phyloP scores from a whole-genome alignment of 495 filamentous ascomycete species.

The Annulohypoxylon stygium region DNA sequence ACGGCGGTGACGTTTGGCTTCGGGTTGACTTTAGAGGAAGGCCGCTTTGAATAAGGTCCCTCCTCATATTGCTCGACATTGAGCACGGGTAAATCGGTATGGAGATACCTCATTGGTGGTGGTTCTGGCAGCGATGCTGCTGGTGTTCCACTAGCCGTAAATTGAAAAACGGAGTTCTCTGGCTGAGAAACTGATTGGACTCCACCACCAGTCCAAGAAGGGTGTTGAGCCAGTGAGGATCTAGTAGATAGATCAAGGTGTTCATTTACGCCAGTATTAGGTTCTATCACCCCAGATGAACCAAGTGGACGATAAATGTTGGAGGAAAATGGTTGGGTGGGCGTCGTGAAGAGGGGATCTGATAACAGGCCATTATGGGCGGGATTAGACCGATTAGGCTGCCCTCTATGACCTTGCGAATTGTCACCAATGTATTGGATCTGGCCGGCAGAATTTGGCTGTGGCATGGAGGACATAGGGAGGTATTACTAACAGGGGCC shows the following conservation, averaged over 20 bases:
- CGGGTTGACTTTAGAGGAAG: conserved; percentile 37
- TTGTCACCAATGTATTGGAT: conserved; percentile 19
- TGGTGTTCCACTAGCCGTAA: conserved; percentile 14
- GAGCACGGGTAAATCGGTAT: conserved; percentile 60
- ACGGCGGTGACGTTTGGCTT: conserved; percentile 17
- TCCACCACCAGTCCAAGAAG: conserved; percentile 26
- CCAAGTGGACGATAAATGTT: conserved; percentile 13
- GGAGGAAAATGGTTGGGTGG: conserved; percentile 23
- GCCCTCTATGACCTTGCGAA: conserved; percentile 16
- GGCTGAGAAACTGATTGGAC: conserved; percentile 24
- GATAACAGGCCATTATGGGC: conserved; percentile 24
- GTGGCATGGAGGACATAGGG: conserved; percentile 35
- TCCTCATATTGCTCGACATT: conserved; percentile 64
- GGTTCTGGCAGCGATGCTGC: conserved; percentile 24
- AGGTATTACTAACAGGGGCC: conserved; percentile 21
- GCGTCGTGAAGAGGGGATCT: conserved; percentile 25
- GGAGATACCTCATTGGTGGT: conserved; percentile 52
- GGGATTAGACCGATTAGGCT: conserved; percentile 11
- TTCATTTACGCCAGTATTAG: conserved; percentile 9
- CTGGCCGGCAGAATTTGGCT: conserved; percentile 10
- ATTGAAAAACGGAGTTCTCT: conserved; percentile 18
- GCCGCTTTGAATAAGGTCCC: conserved; percentile 34
- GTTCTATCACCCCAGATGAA: conserved; percentile 12
- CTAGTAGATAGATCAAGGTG: conserved; percentile 16
- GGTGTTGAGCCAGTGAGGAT: conserved; percentile 16